Evolutionary conservation across 495 filamentous ascomycete species (phyloP).

Genomic region (Lophiotrema nucula): DNA sequence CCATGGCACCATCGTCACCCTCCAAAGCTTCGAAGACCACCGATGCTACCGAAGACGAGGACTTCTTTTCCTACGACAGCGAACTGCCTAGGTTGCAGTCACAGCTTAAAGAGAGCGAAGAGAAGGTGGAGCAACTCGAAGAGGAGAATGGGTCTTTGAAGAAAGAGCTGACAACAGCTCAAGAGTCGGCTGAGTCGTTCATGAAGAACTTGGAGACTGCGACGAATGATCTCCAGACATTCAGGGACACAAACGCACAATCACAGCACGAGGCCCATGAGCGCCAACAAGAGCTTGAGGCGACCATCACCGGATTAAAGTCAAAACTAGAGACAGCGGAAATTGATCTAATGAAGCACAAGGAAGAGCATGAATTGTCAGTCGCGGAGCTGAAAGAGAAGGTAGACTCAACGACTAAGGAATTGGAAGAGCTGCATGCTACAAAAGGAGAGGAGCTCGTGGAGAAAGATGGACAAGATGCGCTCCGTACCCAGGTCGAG

Average conservation of each 20-base stretch:
- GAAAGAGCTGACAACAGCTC: constrained; percentile 37
- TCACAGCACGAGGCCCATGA: constrained; percentile 21
- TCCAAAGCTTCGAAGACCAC: constrained; percentile 21
- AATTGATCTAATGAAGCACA: constrained; percentile 53
- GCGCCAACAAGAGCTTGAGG: constrained; percentile 26
- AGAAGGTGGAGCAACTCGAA: constrained; percentile 36
- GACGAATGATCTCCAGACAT: constrained; percentile 32
- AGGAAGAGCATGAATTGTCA: constrained; percentile 9
- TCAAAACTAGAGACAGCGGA: constrained; percentile 60
- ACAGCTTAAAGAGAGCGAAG: constrained; percentile 36
- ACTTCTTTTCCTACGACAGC: constrained; percentile 85
- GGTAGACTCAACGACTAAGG: constrained; percentile 35
- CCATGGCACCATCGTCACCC: constrained; percentile 22
- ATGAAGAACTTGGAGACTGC: constrained; percentile 37
- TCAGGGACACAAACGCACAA: constrained; percentile 33
- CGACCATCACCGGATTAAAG: constrained; percentile 35
- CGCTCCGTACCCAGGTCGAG: constrained; percentile 25
- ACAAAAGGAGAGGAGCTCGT: constrained; percentile 27
- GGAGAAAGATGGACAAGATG: constrained; percentile 28
- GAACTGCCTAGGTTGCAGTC: constrained; percentile 64
- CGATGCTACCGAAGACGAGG: constrained; percentile 55
- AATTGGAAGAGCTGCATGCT: constrained; percentile 33
- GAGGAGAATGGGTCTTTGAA: constrained; percentile 37
- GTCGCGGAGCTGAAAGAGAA: constrained; percentile 31
- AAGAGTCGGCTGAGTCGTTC: constrained; percentile 40